Evolutionary conservation across 2,329 filamentous ascomycete genomes (phyloP).

Genomic region (Torrubiella hemipterigena): DNA sequence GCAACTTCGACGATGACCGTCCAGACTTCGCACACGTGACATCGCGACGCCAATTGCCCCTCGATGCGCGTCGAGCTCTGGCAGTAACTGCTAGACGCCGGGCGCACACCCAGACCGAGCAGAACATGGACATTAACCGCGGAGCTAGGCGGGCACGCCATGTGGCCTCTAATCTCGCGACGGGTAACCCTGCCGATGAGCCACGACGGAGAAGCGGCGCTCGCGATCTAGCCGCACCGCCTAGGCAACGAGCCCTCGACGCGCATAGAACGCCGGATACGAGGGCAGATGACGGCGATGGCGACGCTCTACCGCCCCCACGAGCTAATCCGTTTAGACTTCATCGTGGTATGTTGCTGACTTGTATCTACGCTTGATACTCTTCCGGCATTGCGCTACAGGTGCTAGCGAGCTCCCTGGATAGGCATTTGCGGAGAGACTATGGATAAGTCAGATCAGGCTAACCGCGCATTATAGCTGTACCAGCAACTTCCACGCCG

Average conservation of each 20-base stretch:
- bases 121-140: constrained; percentile 17
- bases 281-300: constrained; percentile 5
- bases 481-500: constrained; percentile 14
- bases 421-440: no score
- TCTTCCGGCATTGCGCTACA: no score
- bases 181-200: constrained; percentile 6
- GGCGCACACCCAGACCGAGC: no score
- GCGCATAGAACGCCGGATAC: constrained; percentile 16
- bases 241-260: constrained; percentile 5
- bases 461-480: constrained; percentile 11
- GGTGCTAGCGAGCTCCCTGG: no score
- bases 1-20: no score
- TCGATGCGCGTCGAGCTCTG: not conserved
- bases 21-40: not conserved
- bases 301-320: constrained; percentile 11
- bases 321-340: constrained; percentile 24
- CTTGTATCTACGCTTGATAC: constrained; percentile 1
- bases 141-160: constrained; percentile 18
- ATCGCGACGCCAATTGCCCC: not conserved
- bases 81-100: no score
- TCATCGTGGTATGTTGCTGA: constrained; percentile 19
- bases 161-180: constrained; percentile 13
- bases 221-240: constrained; percentile 1
- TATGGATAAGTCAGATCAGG: not conserved
- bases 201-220: not conserved